Evolutionary conservation across 2,329 filamentous ascomycete genomes (phyloP), one percentile per base, ranked within the genome.

Genomic region (Coniochaeta sp.): DNA sequence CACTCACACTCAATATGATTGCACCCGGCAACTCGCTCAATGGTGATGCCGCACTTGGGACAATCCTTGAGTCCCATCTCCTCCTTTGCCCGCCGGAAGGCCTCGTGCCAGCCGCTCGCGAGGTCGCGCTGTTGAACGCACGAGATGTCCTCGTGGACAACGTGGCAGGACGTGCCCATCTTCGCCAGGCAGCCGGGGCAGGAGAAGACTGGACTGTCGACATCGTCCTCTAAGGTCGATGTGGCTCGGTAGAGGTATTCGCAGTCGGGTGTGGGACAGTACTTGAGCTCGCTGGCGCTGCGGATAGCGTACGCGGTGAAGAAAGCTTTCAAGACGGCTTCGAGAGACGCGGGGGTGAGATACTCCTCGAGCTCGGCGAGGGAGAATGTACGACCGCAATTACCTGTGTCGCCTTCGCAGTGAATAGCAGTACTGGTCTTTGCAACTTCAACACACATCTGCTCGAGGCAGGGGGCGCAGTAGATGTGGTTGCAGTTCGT

Each of bases 1-100:
- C 75, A 79, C 0, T 54, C 57, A 52, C 76, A 78, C 0, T 53
- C 57, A 53, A 78, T 72, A 56, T 78, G 73, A 54, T 76, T 69
- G 54, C 76, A 79, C 0, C 75, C 75, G n/a, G n/a, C 0, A 61
- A 61, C 0, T 51, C 59, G 63, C 76, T 77, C 74, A 77, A n/a
- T n/a, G n/a, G n/a, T n/a, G n/a, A n/a, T n/a, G n/a, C n/a, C n/a
- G n/a, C n/a, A n/a, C n/a, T n/a, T n/a, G n/a, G n/a, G n/a, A n/a
- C n/a, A n/a, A 38, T 69, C 61, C 48, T 71, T 68, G 13, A 72
- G 66, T 0, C 68, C 69, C 1, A 69, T 52, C 24, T 65, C 53
- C 30, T 60, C 52, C 60, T 72, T 73, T 0, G 57, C 52, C 52
- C 59, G 58, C 12, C 60, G n/a, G 9, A 68, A 48, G 1, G 61